These are phyloP conservation scores for Globisporangium radiosum DNA, from an alignment of 352 stramenopile species.

Conservation along the genomic window DNA sequence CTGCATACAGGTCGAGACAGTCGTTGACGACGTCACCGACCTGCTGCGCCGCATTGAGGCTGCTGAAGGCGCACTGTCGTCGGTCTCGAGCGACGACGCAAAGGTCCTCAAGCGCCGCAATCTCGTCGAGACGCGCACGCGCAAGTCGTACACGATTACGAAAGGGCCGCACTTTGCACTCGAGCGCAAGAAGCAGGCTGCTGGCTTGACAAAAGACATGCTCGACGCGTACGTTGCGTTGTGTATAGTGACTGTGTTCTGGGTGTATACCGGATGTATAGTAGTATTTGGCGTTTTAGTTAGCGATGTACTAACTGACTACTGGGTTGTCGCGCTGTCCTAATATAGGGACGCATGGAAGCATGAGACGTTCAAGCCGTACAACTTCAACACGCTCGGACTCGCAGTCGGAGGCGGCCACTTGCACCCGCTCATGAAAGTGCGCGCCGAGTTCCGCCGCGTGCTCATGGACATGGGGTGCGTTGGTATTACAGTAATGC, in stretches of 20 bases:
- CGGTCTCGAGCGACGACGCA: constrained; percentile 64
- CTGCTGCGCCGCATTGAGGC: constrained; percentile 85
- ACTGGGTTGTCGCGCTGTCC: neutral
- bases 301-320: too few relatives aligned
- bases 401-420: constrained; percentile 93
- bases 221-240: constrained; percentile 78
- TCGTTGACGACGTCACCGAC: constrained; percentile 63
- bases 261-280: too few relatives aligned
- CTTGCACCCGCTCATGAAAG: constrained; percentile 97
- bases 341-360: constrained; percentile 87
- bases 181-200: constrained; percentile 93
- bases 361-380: constrained; percentile 96
- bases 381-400: constrained; percentile 98
- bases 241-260: constrained; percentile 34
- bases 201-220: constrained; percentile 98
- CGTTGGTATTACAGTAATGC: constrained; percentile 1
- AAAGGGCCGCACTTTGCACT: constrained; percentile 92
- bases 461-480: constrained; percentile 99
- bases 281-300: too few relatives aligned
- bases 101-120: constrained; percentile 82
- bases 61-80: constrained; percentile 47
- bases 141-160: constrained; percentile 94
- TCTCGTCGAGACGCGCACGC: constrained; percentile 69
- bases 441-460: constrained; percentile 96
- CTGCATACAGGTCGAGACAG: constrained; percentile 31